Evolutionary conservation across 768 basidiomycete genomes (phyloP), one percentile per base, ranked within the genome.

Genomic region (Lactarius tabidus): DNA sequence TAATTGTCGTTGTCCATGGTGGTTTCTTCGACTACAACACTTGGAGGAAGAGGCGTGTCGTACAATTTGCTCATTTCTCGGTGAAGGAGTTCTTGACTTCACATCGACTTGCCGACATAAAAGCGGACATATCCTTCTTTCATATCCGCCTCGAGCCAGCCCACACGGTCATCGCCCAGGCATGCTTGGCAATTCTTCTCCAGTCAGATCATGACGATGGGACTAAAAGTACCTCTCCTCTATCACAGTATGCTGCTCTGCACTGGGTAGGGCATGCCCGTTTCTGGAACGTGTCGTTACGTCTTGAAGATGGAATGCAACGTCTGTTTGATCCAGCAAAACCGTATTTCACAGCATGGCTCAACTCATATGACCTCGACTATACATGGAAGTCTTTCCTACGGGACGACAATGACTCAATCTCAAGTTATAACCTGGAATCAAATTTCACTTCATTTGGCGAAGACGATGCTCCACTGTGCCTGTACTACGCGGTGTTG

Each of bases 31-130:
- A 48, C 23, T 10, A 48, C 23, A n/a, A n/a, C n/a, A n/a, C n/a
- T n/a, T n/a, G n/a, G n/a, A n/a, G n/a, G n/a, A 10, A 10, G 12
- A 5, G 4, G n/a, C 23, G 45, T 5, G 26, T 59, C 39, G 43
- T 45, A 15, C 59, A 45, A 60, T 60, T 43, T 4, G 41, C 39
- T 28, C 48, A 51, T 33, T 51, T 60, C 41, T 39, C 59, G 4
- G 41, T 57, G 15, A 33, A 57, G n/a, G 56, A 57, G 23, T 57
- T 57, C 56, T 57, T 57, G 23, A 57, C 56, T 17, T 57, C 56
- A 2, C 14, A 57, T 28, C 56, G 56, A 14, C 36, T 57, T 38
- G 15, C 23, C 20, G 26, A 33, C 23, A 12, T 38, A 2, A 35
- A 36, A 38, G 14, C 56, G 23, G 33, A 33, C 14, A n/a, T 38